These are phyloP conservation scores for Didymellaceae sp. DNA, from an alignment of 2,329 filamentous ascomycete genomes.

Conservation along the genomic window DNA sequence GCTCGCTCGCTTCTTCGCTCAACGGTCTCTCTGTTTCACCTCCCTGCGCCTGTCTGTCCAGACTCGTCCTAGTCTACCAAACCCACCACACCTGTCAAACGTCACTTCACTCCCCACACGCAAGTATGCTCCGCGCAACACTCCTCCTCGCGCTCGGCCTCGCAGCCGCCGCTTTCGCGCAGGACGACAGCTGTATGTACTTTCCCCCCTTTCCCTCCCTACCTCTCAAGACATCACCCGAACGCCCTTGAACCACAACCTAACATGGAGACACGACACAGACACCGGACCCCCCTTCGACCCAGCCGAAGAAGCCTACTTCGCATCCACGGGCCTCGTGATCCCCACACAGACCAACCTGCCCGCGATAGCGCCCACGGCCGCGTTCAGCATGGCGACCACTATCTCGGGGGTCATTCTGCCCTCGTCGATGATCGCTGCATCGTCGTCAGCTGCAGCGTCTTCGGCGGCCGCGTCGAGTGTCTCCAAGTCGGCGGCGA, in stretches of 20 bases:
- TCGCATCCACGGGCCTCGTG: constrained; percentile 25
- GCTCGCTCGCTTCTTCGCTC: too few relatives aligned
- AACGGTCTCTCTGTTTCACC: too few relatives aligned
- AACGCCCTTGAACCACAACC: too few relatives aligned
- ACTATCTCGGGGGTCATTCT: constrained; percentile 10
- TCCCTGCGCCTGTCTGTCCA: too few relatives aligned
- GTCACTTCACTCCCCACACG: too few relatives aligned
- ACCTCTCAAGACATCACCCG: too few relatives aligned
- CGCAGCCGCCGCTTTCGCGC: constrained; percentile 8
- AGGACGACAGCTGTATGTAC: constrained; percentile 1
- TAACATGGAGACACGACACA: not conserved
- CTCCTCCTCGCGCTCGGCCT: constrained; percentile 20
- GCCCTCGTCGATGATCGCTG: constrained; percentile 3
- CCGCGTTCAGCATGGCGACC: constrained; percentile 14
- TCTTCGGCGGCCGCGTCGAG: constrained; percentile 3
- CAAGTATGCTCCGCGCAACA: constrained; percentile 21
- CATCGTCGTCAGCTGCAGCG: not conserved
- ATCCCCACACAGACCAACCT: constrained; percentile 22
- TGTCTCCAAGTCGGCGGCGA: constrained; percentile 7
- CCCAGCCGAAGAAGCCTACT: constrained; percentile 27
- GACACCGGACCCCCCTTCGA: constrained; percentile 30
- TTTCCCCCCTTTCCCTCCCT: not conserved
- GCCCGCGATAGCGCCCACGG: constrained; percentile 10
- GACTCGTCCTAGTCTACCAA: not conserved
- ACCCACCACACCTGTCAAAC: too few relatives aligned